Percentiles rank a stretch among this genome's conserved stretches.
Evolutionary conservation across 2,329 filamentous ascomycete species (phyloP).

Genomic region (Cladosporium sp.): DNA sequence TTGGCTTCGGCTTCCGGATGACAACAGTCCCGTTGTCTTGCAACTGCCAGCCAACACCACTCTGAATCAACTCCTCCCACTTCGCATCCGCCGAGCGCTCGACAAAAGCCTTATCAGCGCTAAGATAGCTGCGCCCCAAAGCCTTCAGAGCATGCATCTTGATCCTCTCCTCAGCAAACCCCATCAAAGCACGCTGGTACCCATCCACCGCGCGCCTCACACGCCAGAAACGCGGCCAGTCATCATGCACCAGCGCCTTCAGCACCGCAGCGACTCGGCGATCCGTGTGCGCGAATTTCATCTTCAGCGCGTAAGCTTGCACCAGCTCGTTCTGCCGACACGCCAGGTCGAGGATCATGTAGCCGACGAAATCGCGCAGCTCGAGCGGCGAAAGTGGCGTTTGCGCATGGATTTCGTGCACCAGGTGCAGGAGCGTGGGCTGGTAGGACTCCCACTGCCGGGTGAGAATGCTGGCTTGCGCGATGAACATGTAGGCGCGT

Average conservation of each 20-base stretch:
- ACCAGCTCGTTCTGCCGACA: constrained; percentile 73
- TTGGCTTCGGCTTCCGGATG: constrained; percentile 60
- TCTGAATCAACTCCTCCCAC: constrained; percentile 69
- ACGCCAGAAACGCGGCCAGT: constrained; percentile 75
- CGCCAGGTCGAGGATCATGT: constrained; percentile 80
- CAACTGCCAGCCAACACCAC: constrained; percentile 80
- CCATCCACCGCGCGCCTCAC: constrained; percentile 70
- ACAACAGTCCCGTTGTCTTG: constrained; percentile 62
- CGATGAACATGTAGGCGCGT: constrained; percentile 88
- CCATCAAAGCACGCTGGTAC: constrained; percentile 72
- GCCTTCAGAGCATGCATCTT: constrained; percentile 77
- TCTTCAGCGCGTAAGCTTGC: constrained; percentile 65
- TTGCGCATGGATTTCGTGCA: constrained; percentile 64
- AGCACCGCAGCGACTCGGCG: constrained; percentile 65
- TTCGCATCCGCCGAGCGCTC: constrained; percentile 61
- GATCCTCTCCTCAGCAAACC: constrained; percentile 72
- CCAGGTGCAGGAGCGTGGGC: constrained; percentile 74
- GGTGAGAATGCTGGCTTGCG: constrained; percentile 75
- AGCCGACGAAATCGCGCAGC: constrained; percentile 71
- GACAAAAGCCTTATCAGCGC: constrained; percentile 62
- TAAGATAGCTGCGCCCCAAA: constrained; percentile 75
- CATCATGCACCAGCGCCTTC: constrained; percentile 67
- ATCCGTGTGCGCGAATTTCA: constrained; percentile 58
- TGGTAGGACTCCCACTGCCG: constrained; percentile 85
- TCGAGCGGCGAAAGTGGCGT: constrained; percentile 66